A percentile compares a stretch with the other conserved stretches of the same genome.
phyloP scores from a whole-genome alignment of 768 basidiomycete species.

The Lepiota venenata region DNA sequence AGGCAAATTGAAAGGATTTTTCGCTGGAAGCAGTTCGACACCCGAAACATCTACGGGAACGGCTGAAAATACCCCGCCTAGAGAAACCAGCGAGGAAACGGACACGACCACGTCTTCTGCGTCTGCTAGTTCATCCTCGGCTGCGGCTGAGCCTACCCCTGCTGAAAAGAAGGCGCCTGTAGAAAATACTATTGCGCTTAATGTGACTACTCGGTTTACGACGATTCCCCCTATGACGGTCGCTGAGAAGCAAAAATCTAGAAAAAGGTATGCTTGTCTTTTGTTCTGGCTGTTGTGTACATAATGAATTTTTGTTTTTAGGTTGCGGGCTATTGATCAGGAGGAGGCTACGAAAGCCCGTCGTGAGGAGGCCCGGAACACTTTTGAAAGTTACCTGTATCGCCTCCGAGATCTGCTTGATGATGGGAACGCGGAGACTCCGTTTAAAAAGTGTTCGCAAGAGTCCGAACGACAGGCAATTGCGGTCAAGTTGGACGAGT shows the following conservation, averaged over 20 bases:
- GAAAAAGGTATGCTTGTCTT: conserved; percentile 54
- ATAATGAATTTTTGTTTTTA: conserved; percentile 26
- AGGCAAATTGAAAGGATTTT: conserved; percentile 89
- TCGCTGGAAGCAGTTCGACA: conserved; percentile 54
- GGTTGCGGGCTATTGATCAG: conserved; percentile 74
- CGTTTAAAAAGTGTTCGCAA: conserved; percentile 86
- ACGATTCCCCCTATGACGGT: conserved; percentile 74
- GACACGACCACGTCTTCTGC: conserved; percentile 28
- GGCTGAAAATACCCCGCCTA: conserved; percentile 41
- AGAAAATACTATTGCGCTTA: conserved; percentile 66
- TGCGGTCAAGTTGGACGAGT: conserved; percentile 62
- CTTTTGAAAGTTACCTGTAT: conserved; percentile 93
- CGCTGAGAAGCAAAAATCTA: conserved; percentile 70
- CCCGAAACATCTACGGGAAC: conserved; percentile 37
- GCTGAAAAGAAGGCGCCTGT: conserved; percentile 35
- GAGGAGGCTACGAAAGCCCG: conserved; percentile 74
- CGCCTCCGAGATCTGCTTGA: conserved; percentile 79
- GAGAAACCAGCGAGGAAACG: conserved; percentile 22
- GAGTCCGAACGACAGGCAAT: conserved; percentile 66
- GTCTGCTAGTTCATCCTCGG: conserved; percentile 28
- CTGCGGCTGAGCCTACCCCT: conserved; percentile 32
- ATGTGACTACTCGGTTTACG: conserved; percentile 58
- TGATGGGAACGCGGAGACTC: conserved; percentile 59
- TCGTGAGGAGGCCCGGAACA: conserved; percentile 88
- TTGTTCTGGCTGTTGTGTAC: conserved; percentile 4